phyloP scores from a whole-genome alignment of 768 basidiomycete genomes.

The Mrakia frigida region DNA sequence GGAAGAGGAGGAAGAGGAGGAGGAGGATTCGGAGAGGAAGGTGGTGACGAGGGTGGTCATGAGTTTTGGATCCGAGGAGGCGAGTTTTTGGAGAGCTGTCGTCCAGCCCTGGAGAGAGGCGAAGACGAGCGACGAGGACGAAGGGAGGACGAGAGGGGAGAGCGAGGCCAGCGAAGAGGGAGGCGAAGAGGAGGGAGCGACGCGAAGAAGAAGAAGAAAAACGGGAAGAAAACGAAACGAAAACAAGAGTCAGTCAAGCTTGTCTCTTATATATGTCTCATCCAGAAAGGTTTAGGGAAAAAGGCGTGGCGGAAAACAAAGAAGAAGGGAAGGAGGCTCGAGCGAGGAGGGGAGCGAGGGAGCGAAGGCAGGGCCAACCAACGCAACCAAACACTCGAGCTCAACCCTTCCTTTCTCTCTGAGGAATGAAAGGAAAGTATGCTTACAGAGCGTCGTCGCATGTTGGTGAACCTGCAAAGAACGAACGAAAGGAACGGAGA shows the following conservation, averaged over 20 bases:
- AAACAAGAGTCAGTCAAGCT: background rate
- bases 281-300: background rate
- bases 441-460: slow-evolving; percentile 13
- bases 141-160: no score
- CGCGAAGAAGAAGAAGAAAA: no score
- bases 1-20: no score
- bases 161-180: no score
- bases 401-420: no score
- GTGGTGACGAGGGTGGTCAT: slow-evolving; percentile 1
- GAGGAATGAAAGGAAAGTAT: background rate
- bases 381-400: background rate
- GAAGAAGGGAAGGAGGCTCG: background rate
- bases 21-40: no score
- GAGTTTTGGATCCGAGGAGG: background rate
- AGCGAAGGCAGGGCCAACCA: background rate
- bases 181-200: no score
- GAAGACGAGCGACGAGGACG: no score
- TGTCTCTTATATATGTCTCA: background rate
- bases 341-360: background rate
- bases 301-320: no score
- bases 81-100: background rate
- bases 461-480: slow-evolving; percentile 19
- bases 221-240: background rate
- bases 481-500: slow-evolving; percentile 7
- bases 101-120: slow-evolving; percentile 18